Evolutionary conservation across 345 rosid genomes (phyloP).

Genomic region (Populus euphratica): DNA sequence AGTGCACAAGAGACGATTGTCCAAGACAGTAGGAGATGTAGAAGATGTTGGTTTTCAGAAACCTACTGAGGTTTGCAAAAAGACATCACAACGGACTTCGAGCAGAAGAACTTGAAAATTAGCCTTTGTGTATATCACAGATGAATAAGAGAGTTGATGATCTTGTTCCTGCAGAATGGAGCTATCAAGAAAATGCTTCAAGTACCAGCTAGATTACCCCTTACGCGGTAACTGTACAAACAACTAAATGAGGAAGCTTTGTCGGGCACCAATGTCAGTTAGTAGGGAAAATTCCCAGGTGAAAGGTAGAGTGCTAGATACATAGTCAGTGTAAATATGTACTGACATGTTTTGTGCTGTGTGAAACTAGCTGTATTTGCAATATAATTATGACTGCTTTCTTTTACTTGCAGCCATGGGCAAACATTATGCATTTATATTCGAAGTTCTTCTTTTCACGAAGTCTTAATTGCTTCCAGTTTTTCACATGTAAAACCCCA

Average conservation of each 20-base stretch:
- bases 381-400: neutral
- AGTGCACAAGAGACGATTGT: slow-evolving; percentile 50
- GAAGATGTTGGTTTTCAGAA: slow-evolving; percentile 65
- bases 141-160: neutral
- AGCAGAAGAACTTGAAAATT: slow-evolving; percentile 21
- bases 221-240: neutral
- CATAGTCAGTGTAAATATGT: neutral
- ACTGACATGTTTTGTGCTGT: neutral
- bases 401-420: neutral
- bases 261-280: neutral
- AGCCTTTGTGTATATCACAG: no score
- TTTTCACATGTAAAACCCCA: neutral
- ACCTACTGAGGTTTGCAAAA: slow-evolving; percentile 42
- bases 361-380: neutral
- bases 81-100: slow-evolving; percentile 14
- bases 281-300: neutral
- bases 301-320: neutral
- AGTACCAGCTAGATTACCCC: neutral
- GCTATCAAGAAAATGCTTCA: neutral
- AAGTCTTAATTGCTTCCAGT: neutral
- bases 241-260: neutral
- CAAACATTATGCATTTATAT: neutral
- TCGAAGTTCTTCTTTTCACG: neutral
- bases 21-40: slow-evolving; percentile 72
- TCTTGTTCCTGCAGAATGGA: neutral